Conservation (phyloP, 352 stramenopile species). For the Phytophthora pinifolia region DNA sequence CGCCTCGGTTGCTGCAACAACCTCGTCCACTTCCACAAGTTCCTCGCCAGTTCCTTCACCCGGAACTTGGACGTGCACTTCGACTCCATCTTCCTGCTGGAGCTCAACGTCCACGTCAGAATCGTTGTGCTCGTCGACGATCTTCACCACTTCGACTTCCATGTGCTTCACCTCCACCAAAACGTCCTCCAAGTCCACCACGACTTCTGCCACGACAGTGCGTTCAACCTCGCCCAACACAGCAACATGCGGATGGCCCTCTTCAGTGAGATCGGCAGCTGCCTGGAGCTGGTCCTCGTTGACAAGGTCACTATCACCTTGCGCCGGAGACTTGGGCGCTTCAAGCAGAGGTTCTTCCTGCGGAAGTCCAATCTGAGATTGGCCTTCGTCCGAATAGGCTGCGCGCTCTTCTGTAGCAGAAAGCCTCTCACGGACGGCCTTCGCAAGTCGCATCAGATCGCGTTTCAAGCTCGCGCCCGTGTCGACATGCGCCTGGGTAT, state of each 20-base stretch:
- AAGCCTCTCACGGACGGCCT: background rate
- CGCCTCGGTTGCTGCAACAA: slow-evolving; percentile 2
- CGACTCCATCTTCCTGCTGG: slow-evolving; percentile 7
- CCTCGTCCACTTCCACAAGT: background rate
- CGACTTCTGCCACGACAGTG: slow-evolving; percentile 13
- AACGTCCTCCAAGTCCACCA: slow-evolving; percentile 8
- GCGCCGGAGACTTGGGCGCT: no score
- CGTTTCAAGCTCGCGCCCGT: slow-evolving; percentile 9
- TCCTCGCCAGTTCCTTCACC: slow-evolving; percentile 6
- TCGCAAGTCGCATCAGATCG: slow-evolving; percentile 2
- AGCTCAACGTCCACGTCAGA: slow-evolving; percentile 10
- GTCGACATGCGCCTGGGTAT: slow-evolving; percentile 11
- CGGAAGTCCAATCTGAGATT: no score
- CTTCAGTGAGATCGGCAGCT: background rate
- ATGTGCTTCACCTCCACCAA: slow-evolving; percentile 24
- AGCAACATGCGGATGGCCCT: slow-evolving; percentile 5
- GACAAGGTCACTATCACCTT: background rate
- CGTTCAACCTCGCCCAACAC: slow-evolving; percentile 6
- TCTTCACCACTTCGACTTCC: slow-evolving; percentile 13
- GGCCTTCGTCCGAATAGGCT: background rate
- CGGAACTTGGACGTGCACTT: background rate
- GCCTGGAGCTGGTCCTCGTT: background rate
- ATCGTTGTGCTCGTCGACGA: slow-evolving; percentile 5
- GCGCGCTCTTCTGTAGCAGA: slow-evolving; percentile 2
- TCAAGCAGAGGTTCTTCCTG: no score